Evolutionary conservation across 2,329 filamentous ascomycete species (phyloP), one percentile per base, ranked within the genome.

Genomic region (Ophiostoma pallidulum): DNA sequence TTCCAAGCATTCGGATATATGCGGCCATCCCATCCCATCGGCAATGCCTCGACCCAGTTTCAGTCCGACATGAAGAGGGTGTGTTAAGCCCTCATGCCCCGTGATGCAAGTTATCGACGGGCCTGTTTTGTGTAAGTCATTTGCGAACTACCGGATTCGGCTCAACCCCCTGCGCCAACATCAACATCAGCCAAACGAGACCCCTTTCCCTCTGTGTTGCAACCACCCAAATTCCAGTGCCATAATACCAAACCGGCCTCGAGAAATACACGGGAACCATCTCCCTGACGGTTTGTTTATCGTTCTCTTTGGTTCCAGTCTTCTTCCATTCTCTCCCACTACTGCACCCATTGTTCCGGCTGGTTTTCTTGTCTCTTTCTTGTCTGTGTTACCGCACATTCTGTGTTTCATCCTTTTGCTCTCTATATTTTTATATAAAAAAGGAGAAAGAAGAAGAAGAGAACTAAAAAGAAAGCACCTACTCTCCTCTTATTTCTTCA

Each of bases 341-440:
- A 20, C 32, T 44, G n/a, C n/a, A n/a, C n/a, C n/a, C n/a, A n/a
- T 19, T 45, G n/a, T 46, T 40, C 36, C 20, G 14, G 10, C 36
- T 31, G 24, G 19, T 19, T 22, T 20, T 6, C 19, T 20, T 22
- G 36, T 16, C 4, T 16, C 41, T 19, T 20, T 20, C 32, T 44
- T 16, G 7, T 16, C 41, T 19, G 32, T 36, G 12, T 19, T 32
- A 28, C 16, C 24, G 32, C 32, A 28, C 41, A 24, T 14, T 24
- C 33, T n/a, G 9, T 22, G 9, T 22, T 31, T n/a, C 38, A 18
- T 14, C 2, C 26, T 3, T 18, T n/a, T 14, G 8, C 29, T 26
- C 36, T 10, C 10, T 28, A 28, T 19, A 12, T 45, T 37, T 16
- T 29, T 37, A 16, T 37, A 39, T 18, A 35, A 20, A 33, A 24